These are phyloP conservation scores for Flaveria floridana DNA, from an alignment of 140 eudicot species.

Conservation along the genomic window DNA sequence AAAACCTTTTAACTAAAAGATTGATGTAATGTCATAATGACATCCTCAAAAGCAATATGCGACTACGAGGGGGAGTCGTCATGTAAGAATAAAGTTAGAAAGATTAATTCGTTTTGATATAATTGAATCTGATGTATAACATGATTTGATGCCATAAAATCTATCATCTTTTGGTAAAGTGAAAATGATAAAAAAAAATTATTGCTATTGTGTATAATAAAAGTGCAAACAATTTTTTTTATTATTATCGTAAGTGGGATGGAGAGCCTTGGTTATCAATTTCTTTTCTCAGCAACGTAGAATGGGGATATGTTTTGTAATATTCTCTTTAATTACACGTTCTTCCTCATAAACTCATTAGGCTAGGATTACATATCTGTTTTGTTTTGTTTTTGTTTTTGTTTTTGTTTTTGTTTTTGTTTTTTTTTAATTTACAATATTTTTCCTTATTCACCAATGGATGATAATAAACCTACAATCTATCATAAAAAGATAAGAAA, in stretches of 20 bases:
- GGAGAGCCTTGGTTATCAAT: not conserved
- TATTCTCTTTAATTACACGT: no score
- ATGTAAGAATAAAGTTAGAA: slow-evolving; percentile 29
- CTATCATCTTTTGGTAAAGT: slow-evolving; percentile 13
- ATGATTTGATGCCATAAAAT: slow-evolving; percentile 29
- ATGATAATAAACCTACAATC: no score
- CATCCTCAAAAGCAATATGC: slow-evolving; percentile 27
- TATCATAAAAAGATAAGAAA: no score
- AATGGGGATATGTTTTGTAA: not conserved
- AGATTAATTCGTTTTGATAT: slow-evolving; percentile 27
- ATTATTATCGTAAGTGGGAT: no score
- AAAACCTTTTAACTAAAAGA: not conserved
- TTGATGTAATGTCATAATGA: not conserved
- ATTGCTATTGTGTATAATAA: not conserved
- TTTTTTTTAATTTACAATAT: no score
- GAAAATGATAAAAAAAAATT: not conserved
- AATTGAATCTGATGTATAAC: slow-evolving; percentile 15
- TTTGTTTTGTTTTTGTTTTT: no score
- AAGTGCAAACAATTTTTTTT: not conserved
- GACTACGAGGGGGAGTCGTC: slow-evolving; percentile 11
- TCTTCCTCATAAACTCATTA: no score
- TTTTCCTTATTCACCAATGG: no score
- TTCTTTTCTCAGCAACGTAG: not conserved
- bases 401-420: no score
- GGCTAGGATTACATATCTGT: no score